Evolutionary conservation across 2,329 filamentous ascomycete species (phyloP).

Genomic region (Fusarium sublunatum): DNA sequence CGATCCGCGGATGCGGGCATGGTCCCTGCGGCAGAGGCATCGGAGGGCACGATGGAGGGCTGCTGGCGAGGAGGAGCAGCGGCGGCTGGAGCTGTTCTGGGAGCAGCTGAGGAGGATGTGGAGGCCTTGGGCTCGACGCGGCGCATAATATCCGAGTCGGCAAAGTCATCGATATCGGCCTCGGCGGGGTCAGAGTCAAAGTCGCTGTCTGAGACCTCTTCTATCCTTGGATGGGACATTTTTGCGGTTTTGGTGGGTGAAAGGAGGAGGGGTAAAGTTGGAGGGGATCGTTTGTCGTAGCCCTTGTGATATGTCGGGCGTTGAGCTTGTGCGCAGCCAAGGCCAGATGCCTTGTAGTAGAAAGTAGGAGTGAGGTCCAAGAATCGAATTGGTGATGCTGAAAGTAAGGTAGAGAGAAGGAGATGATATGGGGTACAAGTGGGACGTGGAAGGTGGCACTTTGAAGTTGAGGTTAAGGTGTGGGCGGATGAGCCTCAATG

Average conservation of each 20-base stretch:
- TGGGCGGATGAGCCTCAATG: slow-evolving; percentile 38
- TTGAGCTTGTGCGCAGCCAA: neutral
- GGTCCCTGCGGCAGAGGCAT: slow-evolving; percentile 46
- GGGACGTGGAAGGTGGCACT: slow-evolving; percentile 38
- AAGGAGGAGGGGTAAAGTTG: slow-evolving; percentile 15
- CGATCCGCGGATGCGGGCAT: slow-evolving; percentile 58
- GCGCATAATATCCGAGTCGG: slow-evolving; percentile 67
- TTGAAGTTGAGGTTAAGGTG: slow-evolving; percentile 29
- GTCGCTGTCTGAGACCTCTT: slow-evolving; percentile 90
- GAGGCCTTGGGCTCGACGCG: slow-evolving; percentile 52
- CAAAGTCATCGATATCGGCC: slow-evolving; percentile 78
- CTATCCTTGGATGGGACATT: slow-evolving; percentile 89
- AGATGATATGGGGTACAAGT: slow-evolving; percentile 30
- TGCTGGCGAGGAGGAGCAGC: slow-evolving; percentile 48
- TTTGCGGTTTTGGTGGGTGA: slow-evolving; percentile 27
- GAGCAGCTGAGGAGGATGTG: slow-evolving; percentile 39
- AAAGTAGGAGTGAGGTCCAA: slow-evolving; percentile 2
- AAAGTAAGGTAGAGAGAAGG: slow-evolving; percentile 19
- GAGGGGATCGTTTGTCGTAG: neutral
- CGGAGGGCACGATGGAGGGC: slow-evolving; percentile 44
- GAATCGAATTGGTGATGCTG: slow-evolving; percentile 11
- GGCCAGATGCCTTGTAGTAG: neutral
- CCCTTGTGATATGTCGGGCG: neutral
- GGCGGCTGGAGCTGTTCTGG: slow-evolving; percentile 38
- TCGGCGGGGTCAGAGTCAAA: slow-evolving; percentile 86